phyloP scores from a whole-genome alignment of 1,284 basidiomycete species.

The Gymnopus androsaceus region DNA sequence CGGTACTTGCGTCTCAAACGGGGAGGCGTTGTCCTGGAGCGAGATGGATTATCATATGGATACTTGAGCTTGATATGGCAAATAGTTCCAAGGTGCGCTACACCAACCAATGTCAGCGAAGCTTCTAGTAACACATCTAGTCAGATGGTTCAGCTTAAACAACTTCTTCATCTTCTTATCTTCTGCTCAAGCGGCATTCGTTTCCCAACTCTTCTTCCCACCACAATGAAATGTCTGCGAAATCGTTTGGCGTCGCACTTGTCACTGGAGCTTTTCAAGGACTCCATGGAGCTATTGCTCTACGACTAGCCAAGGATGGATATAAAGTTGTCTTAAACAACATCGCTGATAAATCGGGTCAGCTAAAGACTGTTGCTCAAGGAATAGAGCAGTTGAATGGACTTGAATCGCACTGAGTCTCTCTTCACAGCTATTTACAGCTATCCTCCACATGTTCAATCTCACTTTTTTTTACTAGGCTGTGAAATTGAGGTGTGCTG shows the following conservation, averaged over 20 bases:
- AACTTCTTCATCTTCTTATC: not conserved
- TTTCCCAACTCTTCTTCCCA: not conserved
- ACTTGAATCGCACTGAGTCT: conserved; percentile 24
- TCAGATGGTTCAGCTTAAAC: too few relatives aligned
- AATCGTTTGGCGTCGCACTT: conserved; percentile 26
- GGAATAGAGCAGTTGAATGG: conserved; percentile 28
- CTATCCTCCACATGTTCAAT: too few relatives aligned
- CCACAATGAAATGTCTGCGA: not conserved
- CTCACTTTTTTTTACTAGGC: too few relatives aligned
- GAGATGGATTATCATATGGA: too few relatives aligned
- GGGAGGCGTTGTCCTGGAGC: too few relatives aligned
- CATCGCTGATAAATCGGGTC: conserved; percentile 22
- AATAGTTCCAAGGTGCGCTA: too few relatives aligned
- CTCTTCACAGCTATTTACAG: too few relatives aligned
- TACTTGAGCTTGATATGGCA: too few relatives aligned
- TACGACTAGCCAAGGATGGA: conserved; percentile 37
- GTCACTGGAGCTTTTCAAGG: conserved; percentile 38
- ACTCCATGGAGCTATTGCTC: conserved; percentile 37
- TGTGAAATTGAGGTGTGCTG: too few relatives aligned
- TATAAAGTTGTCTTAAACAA: conserved; percentile 40
- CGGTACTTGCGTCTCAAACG: too few relatives aligned
- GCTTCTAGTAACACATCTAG: too few relatives aligned
- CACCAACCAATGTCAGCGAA: too few relatives aligned
- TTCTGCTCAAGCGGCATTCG: not conserved
- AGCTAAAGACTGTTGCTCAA: conserved; percentile 23